Evolutionary conservation across 2,329 filamentous ascomycete species (phyloP), one percentile per base, ranked within the genome.

Genomic region (Fusarium palustre): DNA sequence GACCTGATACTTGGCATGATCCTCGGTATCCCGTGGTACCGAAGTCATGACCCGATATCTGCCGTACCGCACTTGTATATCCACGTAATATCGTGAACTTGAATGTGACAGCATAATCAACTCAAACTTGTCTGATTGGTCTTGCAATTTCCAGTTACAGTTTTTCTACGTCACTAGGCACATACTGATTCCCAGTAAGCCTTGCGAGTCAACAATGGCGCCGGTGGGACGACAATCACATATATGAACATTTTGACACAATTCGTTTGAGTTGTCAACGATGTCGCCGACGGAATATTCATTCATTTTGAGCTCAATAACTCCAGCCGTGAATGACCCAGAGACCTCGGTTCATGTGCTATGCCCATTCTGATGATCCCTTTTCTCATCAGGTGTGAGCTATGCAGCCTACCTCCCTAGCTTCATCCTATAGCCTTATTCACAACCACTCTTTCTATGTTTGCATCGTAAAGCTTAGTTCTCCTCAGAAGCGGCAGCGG

Each of bases 401-500:
- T 66, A 65, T 65, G 58, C 67, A 68, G 59, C 64, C 57, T 67
- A 55, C 57, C 66, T 64, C 66, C 64, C 60, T 63, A 59, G 71
- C 61, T 66, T 61, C 63, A 64, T 72, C 46, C 54, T 63, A 57
- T 55, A 59, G 55, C 61, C 52, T 58, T 68, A 45, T 63, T 70
- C 64, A 60, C 60, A 58, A 59, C 66, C 45, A 55, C 43, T 54
- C 20, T 66, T 70, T 62, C 59, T 60, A 64, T 61, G 54, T 63
- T 70, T 49, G 64, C 55, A 48, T 61, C 43, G 45, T 55, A 42
- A 55, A 68, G 45, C 46, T 76, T 77, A 79, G 59, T 77, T 76
- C 68, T 78, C 76, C 72, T 78, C 77, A 56, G 85, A 52, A 55
- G 85, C 77, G 59, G 85, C 72, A 56, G 85, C 86, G 72, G 90